These are phyloP conservation scores for Leccinellum rugosiceps DNA, from an alignment of 768 basidiomycete genomes.

Conservation along the genomic window DNA sequence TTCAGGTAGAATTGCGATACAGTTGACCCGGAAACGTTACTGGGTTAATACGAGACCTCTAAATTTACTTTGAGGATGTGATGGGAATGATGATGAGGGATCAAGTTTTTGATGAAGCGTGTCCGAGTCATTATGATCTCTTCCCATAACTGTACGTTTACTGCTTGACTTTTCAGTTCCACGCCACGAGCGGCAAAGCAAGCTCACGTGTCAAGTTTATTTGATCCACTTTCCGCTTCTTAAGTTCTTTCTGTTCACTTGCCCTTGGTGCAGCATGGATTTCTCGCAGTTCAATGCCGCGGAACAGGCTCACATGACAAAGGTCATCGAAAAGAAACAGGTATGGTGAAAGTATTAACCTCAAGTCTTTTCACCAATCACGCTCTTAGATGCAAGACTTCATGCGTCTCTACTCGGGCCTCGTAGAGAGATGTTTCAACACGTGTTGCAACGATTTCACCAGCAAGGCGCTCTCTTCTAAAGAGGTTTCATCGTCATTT, in stretches of 20 bases:
- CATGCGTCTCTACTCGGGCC: conserved; percentile 87
- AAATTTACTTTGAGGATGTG: background rate
- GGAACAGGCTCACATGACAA: conserved; percentile 96
- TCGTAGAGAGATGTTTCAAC: conserved; percentile 95
- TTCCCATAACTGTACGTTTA: background rate
- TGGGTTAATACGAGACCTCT: conserved; percentile 9
- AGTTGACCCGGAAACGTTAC: conserved; percentile 1
- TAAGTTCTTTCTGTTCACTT: background rate
- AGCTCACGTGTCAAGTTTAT: conserved; percentile 9
- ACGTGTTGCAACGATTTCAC: conserved; percentile 97
- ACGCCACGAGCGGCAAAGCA: conserved; percentile 10
- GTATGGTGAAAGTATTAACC: conserved; percentile 41
- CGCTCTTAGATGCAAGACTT: conserved; percentile 93
- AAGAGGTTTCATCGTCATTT: conserved; percentile 61
- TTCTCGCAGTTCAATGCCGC: conserved; percentile 85
- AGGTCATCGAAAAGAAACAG: conserved; percentile 96
- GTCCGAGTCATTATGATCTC: background rate
- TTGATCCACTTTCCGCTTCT: background rate
- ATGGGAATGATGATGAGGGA: background rate
- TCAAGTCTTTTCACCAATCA: background rate
- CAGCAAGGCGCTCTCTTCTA: conserved; percentile 86
- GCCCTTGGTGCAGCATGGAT: conserved; percentile 57
- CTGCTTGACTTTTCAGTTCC: background rate
- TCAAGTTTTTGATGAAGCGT: background rate
- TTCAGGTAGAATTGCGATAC: conserved; percentile 9